Evolutionary conservation across 495 filamentous ascomycete genomes (phyloP).

Genomic region (Podospora fimiseda): DNA sequence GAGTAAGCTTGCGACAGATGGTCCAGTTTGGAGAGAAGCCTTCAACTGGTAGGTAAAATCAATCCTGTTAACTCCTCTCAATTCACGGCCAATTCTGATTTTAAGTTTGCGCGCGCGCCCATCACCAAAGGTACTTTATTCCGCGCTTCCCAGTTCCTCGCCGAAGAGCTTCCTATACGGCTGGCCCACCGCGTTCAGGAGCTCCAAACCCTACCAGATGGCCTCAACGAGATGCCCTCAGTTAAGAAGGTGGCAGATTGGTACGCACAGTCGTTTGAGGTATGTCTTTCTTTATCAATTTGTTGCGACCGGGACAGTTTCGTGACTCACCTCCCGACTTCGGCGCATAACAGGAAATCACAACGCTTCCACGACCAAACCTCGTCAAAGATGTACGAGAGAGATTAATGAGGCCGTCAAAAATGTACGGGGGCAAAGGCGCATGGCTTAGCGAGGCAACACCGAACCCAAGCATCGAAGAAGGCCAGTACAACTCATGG

Average conservation of each 20-base stretch:
- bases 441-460: constrained; percentile 74
- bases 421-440: constrained; percentile 44
- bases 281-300: constrained; percentile 35
- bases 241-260: constrained; percentile 92
- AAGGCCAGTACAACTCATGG: constrained; percentile 80
- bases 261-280: constrained; percentile 99
- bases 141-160: constrained; percentile 94
- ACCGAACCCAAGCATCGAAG: constrained; percentile 79
- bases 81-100: constrained; percentile 11
- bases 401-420: constrained; percentile 67
- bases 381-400: constrained; percentile 72
- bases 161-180: constrained; percentile 95
- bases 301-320: too few species aligned
- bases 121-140: constrained; percentile 78
- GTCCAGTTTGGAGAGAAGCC: constrained; percentile 94
- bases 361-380: constrained; percentile 67
- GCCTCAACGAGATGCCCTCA: constrained; percentile 95
- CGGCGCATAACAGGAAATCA: constrained; percentile 67
- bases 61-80: constrained; percentile 2
- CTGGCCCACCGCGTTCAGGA: constrained; percentile 94
- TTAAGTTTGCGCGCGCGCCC: background rate
- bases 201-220: constrained; percentile 87
- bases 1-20: constrained; percentile 95
- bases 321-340: constrained; percentile 18
- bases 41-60: constrained; percentile 60